phyloP scores from a whole-genome alignment of 257 asterid species.

The Echites panduratus region DNA sequence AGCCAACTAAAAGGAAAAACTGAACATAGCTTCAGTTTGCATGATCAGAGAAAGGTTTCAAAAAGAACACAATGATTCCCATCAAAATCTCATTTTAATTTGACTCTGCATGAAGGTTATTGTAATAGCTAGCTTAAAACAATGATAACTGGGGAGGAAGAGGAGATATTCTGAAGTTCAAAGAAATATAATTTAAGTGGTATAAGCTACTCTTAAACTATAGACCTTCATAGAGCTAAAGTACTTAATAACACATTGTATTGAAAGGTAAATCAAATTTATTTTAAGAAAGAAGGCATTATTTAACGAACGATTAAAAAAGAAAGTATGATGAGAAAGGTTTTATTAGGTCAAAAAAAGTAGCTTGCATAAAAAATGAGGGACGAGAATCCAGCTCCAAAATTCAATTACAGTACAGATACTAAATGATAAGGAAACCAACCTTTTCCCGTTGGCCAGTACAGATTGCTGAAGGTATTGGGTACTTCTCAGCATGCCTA shows the following conservation, averaged over 20 bases:
- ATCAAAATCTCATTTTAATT: background rate
- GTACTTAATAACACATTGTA: too few relatives aligned
- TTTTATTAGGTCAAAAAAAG: background rate
- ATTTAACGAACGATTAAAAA: background rate
- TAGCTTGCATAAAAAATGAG: too few relatives aligned
- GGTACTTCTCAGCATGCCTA: slow-evolving; percentile 32
- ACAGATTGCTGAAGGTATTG: slow-evolving; percentile 23
- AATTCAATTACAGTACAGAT: background rate
- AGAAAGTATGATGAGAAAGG: background rate
- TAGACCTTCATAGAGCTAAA: too few relatives aligned
- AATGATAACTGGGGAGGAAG: background rate
- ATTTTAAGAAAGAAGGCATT: background rate
- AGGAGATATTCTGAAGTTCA: background rate
- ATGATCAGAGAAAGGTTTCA: background rate
- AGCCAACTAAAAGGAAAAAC: background rate
- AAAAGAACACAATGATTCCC: background rate
- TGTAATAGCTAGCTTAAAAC: background rate
- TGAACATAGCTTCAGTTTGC: background rate
- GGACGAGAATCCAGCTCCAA: background rate
- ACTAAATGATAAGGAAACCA: background rate
- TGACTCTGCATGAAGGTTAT: background rate
- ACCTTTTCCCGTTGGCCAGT: slow-evolving; percentile 33
- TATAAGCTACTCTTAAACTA: background rate
- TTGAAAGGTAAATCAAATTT: background rate
- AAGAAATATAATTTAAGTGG: background rate